phyloP scores from a whole-genome alignment of 202 grass and related monocot genomes.

The Brachypodium distachyon region DNA sequence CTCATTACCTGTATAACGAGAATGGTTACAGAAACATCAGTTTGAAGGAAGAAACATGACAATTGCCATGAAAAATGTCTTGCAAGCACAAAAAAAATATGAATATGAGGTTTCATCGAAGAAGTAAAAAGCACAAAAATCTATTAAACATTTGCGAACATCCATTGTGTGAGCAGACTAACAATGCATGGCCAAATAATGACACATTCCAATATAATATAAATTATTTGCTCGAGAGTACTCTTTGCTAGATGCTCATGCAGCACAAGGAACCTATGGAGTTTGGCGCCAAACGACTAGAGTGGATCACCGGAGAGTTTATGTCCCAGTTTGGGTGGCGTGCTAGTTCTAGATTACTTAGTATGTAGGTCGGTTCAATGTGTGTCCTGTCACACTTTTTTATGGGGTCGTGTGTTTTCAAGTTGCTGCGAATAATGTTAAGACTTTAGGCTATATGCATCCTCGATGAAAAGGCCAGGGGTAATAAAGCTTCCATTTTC shows the following conservation, averaged over 20 bases:
- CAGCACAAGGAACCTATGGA: too few species aligned
- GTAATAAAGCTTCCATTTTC: too few species aligned
- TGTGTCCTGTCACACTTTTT: too few species aligned
- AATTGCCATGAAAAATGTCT: background rate
- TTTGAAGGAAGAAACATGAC: background rate
- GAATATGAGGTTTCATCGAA: background rate
- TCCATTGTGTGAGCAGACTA: background rate
- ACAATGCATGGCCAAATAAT: background rate
- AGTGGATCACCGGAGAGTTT: too few species aligned
- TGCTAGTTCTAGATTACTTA: too few species aligned
- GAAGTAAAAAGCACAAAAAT: background rate
- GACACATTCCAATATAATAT: background rate
- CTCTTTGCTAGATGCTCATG: background rate
- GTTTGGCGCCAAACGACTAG: too few species aligned
- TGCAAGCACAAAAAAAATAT: background rate
- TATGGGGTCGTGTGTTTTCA: too few species aligned
- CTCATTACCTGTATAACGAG: constrained; percentile 58
- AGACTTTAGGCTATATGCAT: too few species aligned
- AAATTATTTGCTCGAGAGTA: background rate
- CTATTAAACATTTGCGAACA: background rate
- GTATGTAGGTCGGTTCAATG: too few species aligned
- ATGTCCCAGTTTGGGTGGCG: too few species aligned
- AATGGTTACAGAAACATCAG: background rate
- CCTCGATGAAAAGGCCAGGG: too few species aligned
- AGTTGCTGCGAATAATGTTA: too few species aligned